Conservation (phyloP, 805 yeast species). For the Wickerhamiella cacticola region DNA sequence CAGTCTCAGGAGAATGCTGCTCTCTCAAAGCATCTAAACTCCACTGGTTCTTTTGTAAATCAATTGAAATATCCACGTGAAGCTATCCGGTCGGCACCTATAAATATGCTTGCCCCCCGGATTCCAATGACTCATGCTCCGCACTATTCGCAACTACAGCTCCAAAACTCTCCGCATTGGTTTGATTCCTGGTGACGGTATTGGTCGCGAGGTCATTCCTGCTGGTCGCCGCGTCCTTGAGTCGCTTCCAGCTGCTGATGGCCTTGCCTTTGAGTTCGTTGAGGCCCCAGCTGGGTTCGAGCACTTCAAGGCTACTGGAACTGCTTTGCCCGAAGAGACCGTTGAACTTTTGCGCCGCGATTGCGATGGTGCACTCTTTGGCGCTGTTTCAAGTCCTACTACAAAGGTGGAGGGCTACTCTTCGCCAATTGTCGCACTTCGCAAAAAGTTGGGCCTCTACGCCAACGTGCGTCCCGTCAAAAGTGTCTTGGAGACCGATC, state of each 20-base stretch:
- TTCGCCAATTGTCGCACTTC: slow-evolving; percentile 96
- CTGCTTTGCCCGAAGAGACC: slow-evolving; percentile 89
- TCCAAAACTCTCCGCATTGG: slow-evolving; percentile 31
- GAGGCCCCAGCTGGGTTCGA: slow-evolving; percentile 91
- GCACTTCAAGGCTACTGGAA: slow-evolving; percentile 85
- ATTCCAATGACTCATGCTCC: slow-evolving; percentile 9
- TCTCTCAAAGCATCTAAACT: too few species aligned
- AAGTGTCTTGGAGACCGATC: slow-evolving; percentile 71
- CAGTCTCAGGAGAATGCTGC: too few species aligned
- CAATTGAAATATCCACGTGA: too few species aligned
- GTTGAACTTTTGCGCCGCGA: slow-evolving; percentile 60
- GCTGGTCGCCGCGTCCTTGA: slow-evolving; percentile 85
- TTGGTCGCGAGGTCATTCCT: slow-evolving; percentile 95
- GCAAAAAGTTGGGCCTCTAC: slow-evolving; percentile 86
- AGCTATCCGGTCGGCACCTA: background rate
- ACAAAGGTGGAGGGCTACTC: slow-evolving; percentile 92
- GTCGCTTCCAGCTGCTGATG: slow-evolving; percentile 52
- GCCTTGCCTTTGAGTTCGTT: slow-evolving; percentile 72
- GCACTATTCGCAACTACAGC: slow-evolving; percentile 13
- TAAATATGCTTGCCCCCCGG: background rate
- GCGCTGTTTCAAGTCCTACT: slow-evolving; percentile 91
- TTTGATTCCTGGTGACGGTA: slow-evolving; percentile 96
- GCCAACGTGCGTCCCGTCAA: slow-evolving; percentile 98
- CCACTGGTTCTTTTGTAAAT: too few species aligned
- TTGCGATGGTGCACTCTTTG: slow-evolving; percentile 96